Percentiles rank a stretch among this genome's conserved stretches.
Evolutionary conservation across 1,139 yeast species (phyloP).

Genomic region (Pichia sp.): DNA sequence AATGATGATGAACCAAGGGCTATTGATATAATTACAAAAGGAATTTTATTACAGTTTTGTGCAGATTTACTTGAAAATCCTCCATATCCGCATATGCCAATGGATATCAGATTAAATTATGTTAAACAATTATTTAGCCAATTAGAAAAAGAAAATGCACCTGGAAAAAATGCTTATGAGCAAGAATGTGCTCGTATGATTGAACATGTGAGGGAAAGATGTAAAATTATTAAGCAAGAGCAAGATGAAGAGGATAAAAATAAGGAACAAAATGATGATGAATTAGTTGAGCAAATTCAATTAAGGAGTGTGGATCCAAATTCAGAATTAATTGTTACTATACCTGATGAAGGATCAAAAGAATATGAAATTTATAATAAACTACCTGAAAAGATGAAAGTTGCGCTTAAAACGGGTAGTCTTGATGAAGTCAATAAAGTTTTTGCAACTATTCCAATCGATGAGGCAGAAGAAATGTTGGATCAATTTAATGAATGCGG

Average conservation of each 20-base stretch:
- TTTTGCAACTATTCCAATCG: constrained; percentile 68
- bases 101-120: constrained; percentile 40
- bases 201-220: constrained; percentile 67
- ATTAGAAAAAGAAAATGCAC: constrained; percentile 46
- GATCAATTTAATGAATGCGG: constrained; percentile 76
- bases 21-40: constrained; percentile 66
- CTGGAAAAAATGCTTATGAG: constrained; percentile 60
- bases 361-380: constrained; percentile 51
- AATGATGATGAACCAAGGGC: constrained; percentile 49
- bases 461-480: constrained; percentile 73
- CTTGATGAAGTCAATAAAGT: constrained; percentile 80
- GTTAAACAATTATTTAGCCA: constrained; percentile 66
- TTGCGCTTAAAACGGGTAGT: constrained; percentile 64
- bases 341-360: constrained; percentile 54
- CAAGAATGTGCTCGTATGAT: constrained; percentile 70
- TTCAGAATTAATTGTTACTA: constrained; percentile 62
- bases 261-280: constrained; percentile 31
- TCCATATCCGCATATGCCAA: constrained; percentile 18
- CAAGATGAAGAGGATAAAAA: constrained; percentile 32
- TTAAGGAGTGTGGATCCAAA: constrained; percentile 83
- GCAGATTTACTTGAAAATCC: constrained; percentile 36
- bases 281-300: constrained; percentile 77
- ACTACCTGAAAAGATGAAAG: constrained; percentile 60
- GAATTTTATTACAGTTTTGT: constrained; percentile 74
- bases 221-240: constrained; percentile 55